Conservation (phyloP, 176 grass and related monocot species). For the Microstegium vimineum region DNA sequence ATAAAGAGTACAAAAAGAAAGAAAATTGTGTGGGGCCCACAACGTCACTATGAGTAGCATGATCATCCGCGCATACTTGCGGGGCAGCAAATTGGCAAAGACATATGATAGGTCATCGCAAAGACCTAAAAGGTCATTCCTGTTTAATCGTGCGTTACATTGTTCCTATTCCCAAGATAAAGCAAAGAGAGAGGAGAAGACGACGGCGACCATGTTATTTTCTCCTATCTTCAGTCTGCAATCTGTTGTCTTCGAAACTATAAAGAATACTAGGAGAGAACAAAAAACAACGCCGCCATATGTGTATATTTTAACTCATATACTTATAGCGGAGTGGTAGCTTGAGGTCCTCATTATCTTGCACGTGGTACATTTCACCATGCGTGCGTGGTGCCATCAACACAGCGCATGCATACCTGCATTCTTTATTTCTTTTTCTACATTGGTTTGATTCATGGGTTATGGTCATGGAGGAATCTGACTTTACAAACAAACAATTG, state of each 20-base stretch:
- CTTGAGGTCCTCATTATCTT: too few species aligned
- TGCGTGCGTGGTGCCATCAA: background rate
- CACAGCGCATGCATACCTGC: background rate
- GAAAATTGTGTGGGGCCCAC: too few species aligned
- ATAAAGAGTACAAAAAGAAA: background rate
- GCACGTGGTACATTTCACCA: constrained; percentile 47
- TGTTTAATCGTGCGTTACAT: background rate
- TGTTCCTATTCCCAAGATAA: background rate
- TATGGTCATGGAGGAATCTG: background rate
- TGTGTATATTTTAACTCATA: too few species aligned
- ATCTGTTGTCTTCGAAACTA: too few species aligned
- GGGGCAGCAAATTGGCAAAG: background rate
- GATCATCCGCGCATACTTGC: background rate
- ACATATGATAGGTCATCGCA: background rate
- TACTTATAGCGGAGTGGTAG: too few species aligned
- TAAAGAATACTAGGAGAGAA: too few species aligned
- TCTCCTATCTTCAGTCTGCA: too few species aligned
- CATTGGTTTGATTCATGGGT: background rate
- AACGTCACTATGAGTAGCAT: background rate
- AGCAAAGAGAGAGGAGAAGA: background rate
- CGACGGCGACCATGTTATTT: background rate
- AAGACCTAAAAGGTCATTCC: background rate
- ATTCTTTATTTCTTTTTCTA: background rate
- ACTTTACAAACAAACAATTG: background rate
- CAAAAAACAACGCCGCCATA: too few species aligned